Evolutionary conservation across 495 filamentous ascomycete genomes (phyloP).

Genomic region (Neurospora tetrasperma): DNA sequence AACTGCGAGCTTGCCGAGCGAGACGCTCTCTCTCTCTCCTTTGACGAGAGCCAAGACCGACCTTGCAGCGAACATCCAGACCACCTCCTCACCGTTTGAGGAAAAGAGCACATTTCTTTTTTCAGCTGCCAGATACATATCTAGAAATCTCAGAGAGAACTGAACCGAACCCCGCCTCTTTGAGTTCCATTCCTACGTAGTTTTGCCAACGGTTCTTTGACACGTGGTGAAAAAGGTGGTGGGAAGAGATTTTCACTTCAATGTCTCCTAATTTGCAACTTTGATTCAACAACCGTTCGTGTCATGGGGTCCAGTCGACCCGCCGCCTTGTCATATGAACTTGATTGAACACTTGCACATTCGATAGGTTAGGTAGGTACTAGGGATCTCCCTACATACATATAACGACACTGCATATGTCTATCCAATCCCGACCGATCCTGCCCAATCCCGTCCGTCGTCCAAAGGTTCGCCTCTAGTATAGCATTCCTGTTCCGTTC

Average conservation of each 20-base stretch:
- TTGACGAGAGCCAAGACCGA: constrained; percentile 1
- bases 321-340: constrained; percentile 1
- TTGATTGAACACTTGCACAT: neutral
- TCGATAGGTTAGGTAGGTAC: neutral
- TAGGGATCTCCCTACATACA: neutral
- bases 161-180: neutral
- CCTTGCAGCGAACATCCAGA: neutral
- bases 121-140: neutral
- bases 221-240: constrained; percentile 18
- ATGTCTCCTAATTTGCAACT: constrained; percentile 1
- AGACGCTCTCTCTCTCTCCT: neutral
- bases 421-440: neutral
- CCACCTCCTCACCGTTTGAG: neutral
- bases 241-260: constrained; percentile 1
- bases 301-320: constrained; percentile 1
- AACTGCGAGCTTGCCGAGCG: neutral
- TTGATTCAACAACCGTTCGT: neutral
- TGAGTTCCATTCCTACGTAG: neutral
- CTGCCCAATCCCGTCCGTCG: neutral
- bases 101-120: neutral
- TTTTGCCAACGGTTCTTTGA: constrained; percentile 22
- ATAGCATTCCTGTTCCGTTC: neutral
- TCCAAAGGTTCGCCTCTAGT: neutral
- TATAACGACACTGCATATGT: neutral
- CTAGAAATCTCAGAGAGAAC: neutral